These are phyloP conservation scores for Myxozyma melibiosi DNA, from an alignment of 805 yeast species.

Conservation along the genomic window DNA sequence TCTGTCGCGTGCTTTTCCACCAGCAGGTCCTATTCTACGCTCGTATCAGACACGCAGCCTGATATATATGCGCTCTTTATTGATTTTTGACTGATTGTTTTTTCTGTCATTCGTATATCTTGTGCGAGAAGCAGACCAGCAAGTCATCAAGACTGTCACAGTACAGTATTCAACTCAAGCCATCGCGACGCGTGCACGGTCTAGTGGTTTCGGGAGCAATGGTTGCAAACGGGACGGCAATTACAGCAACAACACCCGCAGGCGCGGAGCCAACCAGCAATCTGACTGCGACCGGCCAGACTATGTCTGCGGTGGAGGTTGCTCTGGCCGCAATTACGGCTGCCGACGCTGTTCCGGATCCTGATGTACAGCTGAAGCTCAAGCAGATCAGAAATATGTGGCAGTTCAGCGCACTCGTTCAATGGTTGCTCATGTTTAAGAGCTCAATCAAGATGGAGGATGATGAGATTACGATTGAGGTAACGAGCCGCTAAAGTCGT, in stretches of 20 bases:
- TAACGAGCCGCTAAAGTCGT: conserved; percentile 3
- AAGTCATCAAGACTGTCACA: no score
- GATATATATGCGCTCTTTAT: no score
- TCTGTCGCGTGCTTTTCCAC: neutral
- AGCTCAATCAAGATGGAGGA: conserved; percentile 33
- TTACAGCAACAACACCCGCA: neutral
- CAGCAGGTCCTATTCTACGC: neutral
- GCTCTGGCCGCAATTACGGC: conserved; percentile 28
- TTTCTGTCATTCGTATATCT: no score
- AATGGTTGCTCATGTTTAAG: conserved; percentile 39
- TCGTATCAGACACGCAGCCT: no score
- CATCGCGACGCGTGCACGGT: conserved; percentile 1
- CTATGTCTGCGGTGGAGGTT: conserved; percentile 22
- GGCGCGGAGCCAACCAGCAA: neutral
- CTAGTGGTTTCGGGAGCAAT: neutral
- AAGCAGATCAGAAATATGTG: conserved; percentile 38
- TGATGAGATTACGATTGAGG: conserved; percentile 37
- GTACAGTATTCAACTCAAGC: no score
- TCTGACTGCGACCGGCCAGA: conserved; percentile 22
- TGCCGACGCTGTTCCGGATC: conserved; percentile 25
- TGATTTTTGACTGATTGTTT: no score
- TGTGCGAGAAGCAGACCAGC: no score
- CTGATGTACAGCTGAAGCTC: conserved; percentile 20
- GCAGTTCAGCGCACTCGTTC: conserved; percentile 39
- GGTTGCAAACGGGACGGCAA: neutral